Evolutionary conservation across 169 alveolate genomes (phyloP), one percentile per base, ranked within the genome.

Genomic region (Eimeria zaria): DNA sequence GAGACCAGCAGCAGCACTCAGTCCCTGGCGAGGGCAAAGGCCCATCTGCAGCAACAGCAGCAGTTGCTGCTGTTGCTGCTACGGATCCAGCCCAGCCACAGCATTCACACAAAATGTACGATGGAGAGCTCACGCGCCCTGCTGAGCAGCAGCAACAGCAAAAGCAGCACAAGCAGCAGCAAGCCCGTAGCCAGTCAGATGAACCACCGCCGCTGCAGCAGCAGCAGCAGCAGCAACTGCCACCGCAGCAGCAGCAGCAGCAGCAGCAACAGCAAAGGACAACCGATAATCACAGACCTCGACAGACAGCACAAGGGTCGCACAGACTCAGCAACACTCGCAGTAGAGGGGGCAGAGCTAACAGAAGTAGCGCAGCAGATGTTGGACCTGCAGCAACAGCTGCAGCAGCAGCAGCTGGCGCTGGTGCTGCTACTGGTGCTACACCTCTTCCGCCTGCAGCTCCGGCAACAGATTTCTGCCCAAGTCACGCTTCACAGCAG

Each of bases 151-250:
- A 55, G 48, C 55, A 48, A 51, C 90, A 48, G 24, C 90, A 51
- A 24, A 62, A 81, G 69, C 71, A 81, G 71, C 90, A 81, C 71
- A 22, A 39, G 36, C 64, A 46, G 90, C 90, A 81, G 51, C 74
- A 81, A 53, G 46, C 87, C 41, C 87, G 87, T 16, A 76, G 87
- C 60, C 87, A 76, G 60, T 76, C 87, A 46, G 87, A 44, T 39
- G 87, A 76, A n/a, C 62, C 87, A 2, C 60, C 60, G 87, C 87
- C 87, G 12, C 80, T 11, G 39, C 80, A 69, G 80, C 80, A 69
- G 80, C 41, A 22, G 87, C 80, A 69, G 46, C 80, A 69, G 80
- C 80, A 69, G 80, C 80, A 69, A 46, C 80, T n/a, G 44, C 87
- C 12, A n/a, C 69, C 6, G 69, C 30, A 6, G n/a, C 69, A 22